Conservation (phyloP, 2,329 filamentous ascomycete genomes). For the Colletotrichum sublineola region DNA sequence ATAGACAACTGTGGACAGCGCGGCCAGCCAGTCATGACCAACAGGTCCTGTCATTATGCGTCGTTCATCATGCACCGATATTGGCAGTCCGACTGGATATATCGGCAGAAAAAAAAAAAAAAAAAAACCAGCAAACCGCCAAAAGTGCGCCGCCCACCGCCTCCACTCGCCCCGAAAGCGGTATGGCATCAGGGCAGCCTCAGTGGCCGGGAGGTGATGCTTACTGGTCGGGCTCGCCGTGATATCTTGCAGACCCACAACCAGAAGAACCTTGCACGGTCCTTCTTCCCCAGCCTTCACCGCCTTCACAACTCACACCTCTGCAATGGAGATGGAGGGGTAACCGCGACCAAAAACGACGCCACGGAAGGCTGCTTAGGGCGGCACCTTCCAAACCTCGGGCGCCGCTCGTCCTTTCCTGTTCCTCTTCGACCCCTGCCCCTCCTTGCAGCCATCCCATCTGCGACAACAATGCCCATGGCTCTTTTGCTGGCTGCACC, state of each 20-base stretch:
- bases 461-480: background rate
- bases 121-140: slow-evolving; percentile 13
- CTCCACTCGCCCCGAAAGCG: slow-evolving; percentile 37
- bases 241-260: background rate
- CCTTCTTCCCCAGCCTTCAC: slow-evolving; percentile 14
- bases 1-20: background rate
- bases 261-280: background rate
- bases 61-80: background rate
- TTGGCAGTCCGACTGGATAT: slow-evolving; percentile 5
- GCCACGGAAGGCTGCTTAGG: background rate
- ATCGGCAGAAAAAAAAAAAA: slow-evolving; percentile 29
- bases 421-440: background rate
- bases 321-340: background rate
- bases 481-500: slow-evolving; percentile 19
- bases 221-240: slow-evolving; percentile 18
- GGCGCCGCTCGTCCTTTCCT: background rate
- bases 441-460: slow-evolving; percentile 9
- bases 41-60: background rate
- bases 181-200: slow-evolving; percentile 41
- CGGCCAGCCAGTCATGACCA: too few relatives aligned
- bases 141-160: slow-evolving; percentile 38
- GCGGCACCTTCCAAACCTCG: background rate
- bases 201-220: background rate
- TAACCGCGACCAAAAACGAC: background rate
- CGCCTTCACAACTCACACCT: slow-evolving; percentile 20